Evolutionary conservation across 768 basidiomycete species (phyloP), one percentile per base, ranked within the genome.

Genomic region (Phylloporus rhodoxanthus): DNA sequence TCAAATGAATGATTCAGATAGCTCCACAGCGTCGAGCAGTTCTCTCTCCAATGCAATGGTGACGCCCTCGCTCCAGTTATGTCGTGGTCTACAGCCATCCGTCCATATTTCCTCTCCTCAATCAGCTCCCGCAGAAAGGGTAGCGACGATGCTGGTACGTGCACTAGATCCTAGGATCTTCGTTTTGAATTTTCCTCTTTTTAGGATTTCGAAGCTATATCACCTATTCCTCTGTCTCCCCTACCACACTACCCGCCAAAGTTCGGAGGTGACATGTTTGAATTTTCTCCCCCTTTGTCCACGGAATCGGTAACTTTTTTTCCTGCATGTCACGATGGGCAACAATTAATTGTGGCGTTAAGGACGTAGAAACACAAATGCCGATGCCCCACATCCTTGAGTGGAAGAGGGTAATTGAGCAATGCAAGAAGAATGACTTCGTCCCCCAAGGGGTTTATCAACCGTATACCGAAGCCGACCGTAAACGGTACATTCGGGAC

Each of bases 391-490:
- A 69, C 43, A 53, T 69, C 11, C 23, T 53, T 23, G 51, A 57
- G 17, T 68, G 68, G 66, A 68, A 60, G 21, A 43, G 39, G 28
- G 53, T 59, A 4, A 39, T 42, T 29, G 53, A 54, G 1, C 30
- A 9, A 2, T 66, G 65, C 25, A 54, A 60, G 34, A 67, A 68
- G 21, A 70, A 73, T 1, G 72, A 73, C n/a, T 82, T 85, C 58
- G 67, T 90, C 13, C 85, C 84, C 9, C 87, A 90, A 63, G 67
- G 57, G 26, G 81, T 85, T 66, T 90, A 89, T 61, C 79, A 78
- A 54, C 87, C 87, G 2, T 82, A 86, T 60, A 88, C 87, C 3
- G 81, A 80, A 47, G 86, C 84, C 51, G 87, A 89, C 65, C 76
- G 79, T 32, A 80, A 81, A 33, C 82, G 87, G 19, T 90, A 89